These are phyloP conservation scores for Coemansia sp. DNA, from an alignment of 192 early-diverging fungal genomes.

Conservation along the genomic window DNA sequence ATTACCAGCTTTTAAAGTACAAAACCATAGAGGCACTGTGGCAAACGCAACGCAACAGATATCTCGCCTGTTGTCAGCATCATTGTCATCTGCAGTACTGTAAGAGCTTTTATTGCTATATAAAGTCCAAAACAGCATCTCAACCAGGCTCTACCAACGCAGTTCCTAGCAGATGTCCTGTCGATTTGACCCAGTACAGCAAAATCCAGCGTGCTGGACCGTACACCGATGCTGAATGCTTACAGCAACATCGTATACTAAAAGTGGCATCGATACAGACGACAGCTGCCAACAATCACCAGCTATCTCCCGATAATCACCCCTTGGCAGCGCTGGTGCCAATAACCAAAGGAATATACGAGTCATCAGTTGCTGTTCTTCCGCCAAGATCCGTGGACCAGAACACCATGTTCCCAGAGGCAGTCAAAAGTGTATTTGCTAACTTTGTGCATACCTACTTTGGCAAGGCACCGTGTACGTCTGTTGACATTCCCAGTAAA, in stretches of 20 bases:
- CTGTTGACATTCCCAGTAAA: conserved; percentile 32
- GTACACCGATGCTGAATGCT: not conserved
- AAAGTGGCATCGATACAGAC: not conserved
- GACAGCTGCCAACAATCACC: conserved; percentile 6
- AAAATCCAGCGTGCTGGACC: not conserved
- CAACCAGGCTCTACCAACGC: conserved; percentile 1
- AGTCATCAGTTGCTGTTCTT: conserved; percentile 36
- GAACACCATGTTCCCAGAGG: conserved; percentile 34
- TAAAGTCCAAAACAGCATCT: not conserved
- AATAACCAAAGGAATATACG: conserved; percentile 44
- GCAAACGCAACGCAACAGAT: not conserved
- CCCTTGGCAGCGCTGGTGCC: conserved; percentile 19
- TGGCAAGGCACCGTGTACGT: conserved; percentile 24
- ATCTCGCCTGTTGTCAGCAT: not conserved
- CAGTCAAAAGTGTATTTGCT: conserved; percentile 24
- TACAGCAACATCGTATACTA: not conserved
- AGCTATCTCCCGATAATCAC: conserved; percentile 11
- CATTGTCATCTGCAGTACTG: not conserved
- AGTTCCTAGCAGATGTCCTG: not conserved
- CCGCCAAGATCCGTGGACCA: conserved; percentile 22
- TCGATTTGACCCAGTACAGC: not conserved
- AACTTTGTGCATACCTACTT: conserved; percentile 36
- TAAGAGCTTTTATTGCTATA: not conserved
- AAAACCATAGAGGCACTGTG: conserved; percentile 31
- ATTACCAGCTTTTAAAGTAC: conserved; percentile 43